Conservation (phyloP, 2,329 filamentous ascomycete genomes). For the Colletotrichum lentis region DNA sequence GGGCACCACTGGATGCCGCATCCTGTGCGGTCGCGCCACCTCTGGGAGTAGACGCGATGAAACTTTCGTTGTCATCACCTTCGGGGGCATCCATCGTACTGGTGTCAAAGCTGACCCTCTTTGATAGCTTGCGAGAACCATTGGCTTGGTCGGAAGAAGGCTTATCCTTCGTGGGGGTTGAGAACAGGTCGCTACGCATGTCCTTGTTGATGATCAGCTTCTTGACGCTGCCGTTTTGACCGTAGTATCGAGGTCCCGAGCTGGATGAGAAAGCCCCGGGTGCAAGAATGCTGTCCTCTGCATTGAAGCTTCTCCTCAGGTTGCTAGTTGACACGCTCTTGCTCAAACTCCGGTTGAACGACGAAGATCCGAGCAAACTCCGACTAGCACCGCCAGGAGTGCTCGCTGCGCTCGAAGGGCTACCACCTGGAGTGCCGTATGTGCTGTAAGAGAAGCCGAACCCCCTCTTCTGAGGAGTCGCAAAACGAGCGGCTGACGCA, state of each 20-base stretch:
- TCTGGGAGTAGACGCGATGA: slow-evolving; percentile 7
- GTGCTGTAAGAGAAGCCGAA: slow-evolving; percentile 95
- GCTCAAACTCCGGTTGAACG: slow-evolving; percentile 74
- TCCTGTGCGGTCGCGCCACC: slow-evolving; percentile 11
- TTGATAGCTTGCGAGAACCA: slow-evolving; percentile 69
- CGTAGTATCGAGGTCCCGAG: slow-evolving; percentile 68
- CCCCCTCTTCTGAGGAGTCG: slow-evolving; percentile 84
- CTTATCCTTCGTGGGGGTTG: slow-evolving; percentile 65
- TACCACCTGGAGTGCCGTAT: slow-evolving; percentile 81
- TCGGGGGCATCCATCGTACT: slow-evolving; percentile 55
- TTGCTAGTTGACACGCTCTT: slow-evolving; percentile 92
- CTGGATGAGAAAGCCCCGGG: slow-evolving; percentile 84
- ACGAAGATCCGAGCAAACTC: slow-evolving; percentile 70
- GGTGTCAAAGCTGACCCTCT: slow-evolving; percentile 92
- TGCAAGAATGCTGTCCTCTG: slow-evolving; percentile 85
- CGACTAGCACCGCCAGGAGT: slow-evolving; percentile 73
- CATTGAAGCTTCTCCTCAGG: slow-evolving; percentile 80
- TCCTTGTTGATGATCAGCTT: slow-evolving; percentile 92
- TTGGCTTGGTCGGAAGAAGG: slow-evolving; percentile 51
- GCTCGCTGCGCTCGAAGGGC: slow-evolving; percentile 71
- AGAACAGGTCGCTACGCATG: slow-evolving; percentile 77
- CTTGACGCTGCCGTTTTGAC: slow-evolving; percentile 79
- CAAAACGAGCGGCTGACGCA: slow-evolving; percentile 77
- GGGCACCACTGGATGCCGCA: slow-evolving; percentile 9
- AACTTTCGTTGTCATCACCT: slow-evolving; percentile 22